Conservation (phyloP, 2,329 filamentous ascomycete genomes). For the Xylaria sp. region DNA sequence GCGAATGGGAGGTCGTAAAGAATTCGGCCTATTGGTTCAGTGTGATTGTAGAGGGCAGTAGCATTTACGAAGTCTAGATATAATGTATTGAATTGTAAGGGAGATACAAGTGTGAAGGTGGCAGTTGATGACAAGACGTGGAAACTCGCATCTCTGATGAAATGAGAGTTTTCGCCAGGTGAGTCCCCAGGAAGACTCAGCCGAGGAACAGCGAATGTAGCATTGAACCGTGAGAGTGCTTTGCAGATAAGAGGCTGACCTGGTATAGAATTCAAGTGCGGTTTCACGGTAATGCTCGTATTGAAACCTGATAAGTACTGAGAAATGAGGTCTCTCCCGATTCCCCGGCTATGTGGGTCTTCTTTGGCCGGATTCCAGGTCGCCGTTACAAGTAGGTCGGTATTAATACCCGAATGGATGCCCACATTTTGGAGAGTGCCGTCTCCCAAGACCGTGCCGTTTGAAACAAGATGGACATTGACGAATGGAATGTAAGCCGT, state of each 20-base stretch:
- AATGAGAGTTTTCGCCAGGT: conserved; percentile 65
- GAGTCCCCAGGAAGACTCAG: conserved; percentile 67
- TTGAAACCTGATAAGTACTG: conserved; percentile 90
- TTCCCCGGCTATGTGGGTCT: conserved; percentile 67
- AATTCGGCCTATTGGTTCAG: conserved; percentile 80
- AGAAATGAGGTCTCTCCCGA: conserved; percentile 80
- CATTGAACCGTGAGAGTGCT: conserved; percentile 75
- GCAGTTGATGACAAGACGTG: conserved; percentile 89
- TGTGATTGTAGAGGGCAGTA: conserved; percentile 84
- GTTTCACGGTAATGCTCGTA: conserved; percentile 78
- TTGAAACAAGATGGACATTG: conserved; percentile 79
- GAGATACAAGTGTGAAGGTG: conserved; percentile 83
- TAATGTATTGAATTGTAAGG: conserved; percentile 76
- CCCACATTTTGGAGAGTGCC: conserved; percentile 72
- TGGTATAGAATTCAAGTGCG: conserved; percentile 79
- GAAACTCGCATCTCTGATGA: conserved; percentile 87
- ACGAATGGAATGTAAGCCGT: conserved; percentile 82
- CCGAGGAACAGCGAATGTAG: conserved; percentile 77
- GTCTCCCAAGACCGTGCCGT: conserved; percentile 79
- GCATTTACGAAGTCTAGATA: conserved; percentile 84
- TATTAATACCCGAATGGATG: conserved; percentile 76
- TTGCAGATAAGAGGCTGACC: conserved; percentile 75
- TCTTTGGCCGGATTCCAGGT: conserved; percentile 78
- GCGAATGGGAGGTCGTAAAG: conserved; percentile 78
- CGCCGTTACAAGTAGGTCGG: conserved; percentile 72